phyloP scores from a whole-genome alignment of 2,329 filamentous ascomycete genomes.

The Pseudogymnoascus sp. region DNA sequence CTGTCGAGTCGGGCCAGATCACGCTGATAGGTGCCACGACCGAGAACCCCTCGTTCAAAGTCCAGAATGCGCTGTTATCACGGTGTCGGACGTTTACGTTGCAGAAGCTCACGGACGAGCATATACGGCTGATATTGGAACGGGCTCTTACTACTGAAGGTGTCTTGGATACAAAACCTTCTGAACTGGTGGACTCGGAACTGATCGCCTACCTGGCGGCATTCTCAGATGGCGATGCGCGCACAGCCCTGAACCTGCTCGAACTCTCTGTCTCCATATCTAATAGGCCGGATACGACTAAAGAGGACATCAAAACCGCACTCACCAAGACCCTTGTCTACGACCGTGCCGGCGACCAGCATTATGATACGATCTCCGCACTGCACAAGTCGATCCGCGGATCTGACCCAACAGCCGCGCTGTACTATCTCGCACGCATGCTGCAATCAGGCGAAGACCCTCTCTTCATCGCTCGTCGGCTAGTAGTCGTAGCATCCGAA shows the following conservation, averaged over 20 bases:
- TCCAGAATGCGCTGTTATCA: slow-evolving; percentile 78
- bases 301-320: slow-evolving; percentile 67
- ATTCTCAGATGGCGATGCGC: slow-evolving; percentile 86
- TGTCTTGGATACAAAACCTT: slow-evolving; percentile 34
- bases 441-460: slow-evolving; percentile 90
- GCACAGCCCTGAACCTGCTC: slow-evolving; percentile 84
- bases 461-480: slow-evolving; percentile 80
- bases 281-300: slow-evolving; percentile 54
- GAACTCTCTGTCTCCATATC: slow-evolving; percentile 79
- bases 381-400: slow-evolving; percentile 95
- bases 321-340: slow-evolving; percentile 92
- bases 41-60: slow-evolving; percentile 92
- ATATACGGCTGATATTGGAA: slow-evolving; percentile 64
- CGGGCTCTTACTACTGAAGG: slow-evolving; percentile 63
- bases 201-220: slow-evolving; percentile 73
- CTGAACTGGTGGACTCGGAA: slow-evolving; percentile 62
- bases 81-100: slow-evolving; percentile 88
- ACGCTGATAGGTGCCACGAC: slow-evolving; percentile 93
- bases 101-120: slow-evolving; percentile 60
- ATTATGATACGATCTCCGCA: slow-evolving; percentile 95
- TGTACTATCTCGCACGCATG: slow-evolving; percentile 96
- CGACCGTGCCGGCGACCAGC: slow-evolving; percentile 88
- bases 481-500: slow-evolving; percentile 91
- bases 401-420: slow-evolving; percentile 72
- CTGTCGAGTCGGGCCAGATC: slow-evolving; percentile 83